A percentile compares a stretch with the other conserved stretches of the same genome.
phyloP scores from a whole-genome alignment of 148 eudicot genomes.

The Arctostaphylos glauca region DNA sequence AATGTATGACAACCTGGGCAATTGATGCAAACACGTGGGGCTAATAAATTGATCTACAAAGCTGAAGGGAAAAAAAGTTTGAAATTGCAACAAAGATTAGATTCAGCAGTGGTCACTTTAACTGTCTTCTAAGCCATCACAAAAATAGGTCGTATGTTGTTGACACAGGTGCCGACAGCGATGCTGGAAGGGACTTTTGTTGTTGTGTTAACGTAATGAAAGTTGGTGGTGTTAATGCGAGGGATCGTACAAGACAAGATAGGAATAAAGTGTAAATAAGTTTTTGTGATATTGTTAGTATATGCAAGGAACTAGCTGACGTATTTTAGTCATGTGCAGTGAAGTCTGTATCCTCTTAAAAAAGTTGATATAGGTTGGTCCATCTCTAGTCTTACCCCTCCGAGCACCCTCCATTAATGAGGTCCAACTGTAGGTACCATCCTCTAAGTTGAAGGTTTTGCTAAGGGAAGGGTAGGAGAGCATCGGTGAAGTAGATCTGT shows the following conservation, averaged over 20 bases:
- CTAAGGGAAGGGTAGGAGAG: neutral
- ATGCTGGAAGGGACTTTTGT: neutral
- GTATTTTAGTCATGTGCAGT: neutral
- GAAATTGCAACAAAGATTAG: neutral
- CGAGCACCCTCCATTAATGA: neutral
- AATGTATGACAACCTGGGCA: neutral
- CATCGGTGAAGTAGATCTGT: neutral
- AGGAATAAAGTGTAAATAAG: neutral
- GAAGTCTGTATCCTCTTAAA: neutral
- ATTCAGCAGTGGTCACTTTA: neutral
- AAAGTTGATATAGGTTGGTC: neutral
- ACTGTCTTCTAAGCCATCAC: neutral
- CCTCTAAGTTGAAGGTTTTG: conserved; percentile 10
- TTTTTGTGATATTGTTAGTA: neutral
- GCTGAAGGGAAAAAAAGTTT: neutral
- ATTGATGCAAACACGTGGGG: neutral
- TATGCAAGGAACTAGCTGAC: neutral
- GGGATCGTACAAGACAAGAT: neutral
- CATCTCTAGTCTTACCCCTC: neutral
- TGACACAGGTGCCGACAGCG: neutral
- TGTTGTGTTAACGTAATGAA: neutral
- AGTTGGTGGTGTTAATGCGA: neutral
- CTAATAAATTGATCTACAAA: neutral
- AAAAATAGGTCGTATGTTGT: neutral
- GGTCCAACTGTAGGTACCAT: neutral